phyloP scores from a whole-genome alignment of 176 grass and related monocot species.

The Triticum aestivum region DNA sequence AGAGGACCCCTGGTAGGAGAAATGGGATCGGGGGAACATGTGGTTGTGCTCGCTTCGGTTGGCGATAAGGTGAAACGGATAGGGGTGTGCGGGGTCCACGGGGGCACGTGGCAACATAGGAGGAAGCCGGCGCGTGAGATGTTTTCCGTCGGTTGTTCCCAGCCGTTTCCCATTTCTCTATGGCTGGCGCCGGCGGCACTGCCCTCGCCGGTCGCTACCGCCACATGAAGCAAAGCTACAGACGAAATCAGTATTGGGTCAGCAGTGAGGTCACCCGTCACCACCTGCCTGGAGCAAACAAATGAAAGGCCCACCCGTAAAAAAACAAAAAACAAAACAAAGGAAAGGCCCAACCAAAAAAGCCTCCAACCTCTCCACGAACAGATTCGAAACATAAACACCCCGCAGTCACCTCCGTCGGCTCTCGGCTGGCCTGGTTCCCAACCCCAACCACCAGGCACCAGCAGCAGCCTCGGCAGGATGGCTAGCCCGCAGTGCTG shows the following conservation, averaged over 20 bases:
- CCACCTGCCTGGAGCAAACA: too few relatives aligned
- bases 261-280: too few relatives aligned
- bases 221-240: background rate
- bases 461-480: background rate
- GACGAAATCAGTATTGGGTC: background rate
- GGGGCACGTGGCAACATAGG: too few relatives aligned
- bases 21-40: too few relatives aligned
- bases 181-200: background rate
- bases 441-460: background rate
- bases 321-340: background rate
- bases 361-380: background rate
- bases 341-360: background rate
- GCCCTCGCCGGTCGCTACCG: background rate
- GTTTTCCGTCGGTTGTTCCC: too few relatives aligned
- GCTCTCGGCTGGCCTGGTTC: background rate
- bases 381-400: background rate
- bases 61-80: too few relatives aligned
- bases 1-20: too few relatives aligned
- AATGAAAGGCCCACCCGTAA: too few relatives aligned
- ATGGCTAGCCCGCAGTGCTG: conserved; percentile 82
- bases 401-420: background rate
- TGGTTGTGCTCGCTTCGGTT: too few relatives aligned
- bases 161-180: background rate
- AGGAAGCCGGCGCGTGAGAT: too few relatives aligned
- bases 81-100: too few relatives aligned